These are phyloP conservation scores for Durotheca rogersii DNA, from an alignment of 495 filamentous ascomycete genomes.

Conservation along the genomic window DNA sequence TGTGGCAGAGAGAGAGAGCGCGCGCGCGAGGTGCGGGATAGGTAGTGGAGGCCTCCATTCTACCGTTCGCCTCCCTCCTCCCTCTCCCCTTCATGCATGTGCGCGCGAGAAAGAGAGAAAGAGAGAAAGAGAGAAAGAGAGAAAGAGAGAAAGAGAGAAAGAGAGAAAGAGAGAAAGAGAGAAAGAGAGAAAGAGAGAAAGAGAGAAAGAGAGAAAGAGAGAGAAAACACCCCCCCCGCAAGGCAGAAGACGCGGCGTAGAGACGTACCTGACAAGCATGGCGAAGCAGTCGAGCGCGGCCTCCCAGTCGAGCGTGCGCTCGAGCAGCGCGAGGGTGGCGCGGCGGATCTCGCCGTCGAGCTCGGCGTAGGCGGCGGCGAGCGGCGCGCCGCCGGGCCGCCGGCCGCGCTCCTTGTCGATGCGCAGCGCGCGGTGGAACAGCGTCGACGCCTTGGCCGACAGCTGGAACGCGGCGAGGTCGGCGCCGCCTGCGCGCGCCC, in stretches of 20 bases:
- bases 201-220: not conserved
- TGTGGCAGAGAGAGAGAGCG: no score
- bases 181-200: no score
- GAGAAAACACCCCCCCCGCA: not conserved
- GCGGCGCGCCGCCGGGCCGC: constrained; percentile 27
- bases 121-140: no score
- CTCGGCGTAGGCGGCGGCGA: constrained; percentile 21
- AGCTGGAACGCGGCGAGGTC: constrained; percentile 31
- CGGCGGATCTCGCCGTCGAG: constrained; percentile 31
- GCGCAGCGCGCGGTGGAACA: constrained; percentile 32
- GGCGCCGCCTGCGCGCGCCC: constrained; percentile 12
- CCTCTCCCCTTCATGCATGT: no score
- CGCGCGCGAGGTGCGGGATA: no score
- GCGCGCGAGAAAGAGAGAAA: no score
- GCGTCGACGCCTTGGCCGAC: constrained; percentile 29
- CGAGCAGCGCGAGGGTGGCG: constrained; percentile 25
- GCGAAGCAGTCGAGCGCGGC: constrained; percentile 33
- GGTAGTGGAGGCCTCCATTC: no score
- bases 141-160: no score
- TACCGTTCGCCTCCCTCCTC: no score
- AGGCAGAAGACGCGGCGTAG: not conserved
- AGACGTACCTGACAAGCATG: constrained; percentile 33
- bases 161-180: no score
- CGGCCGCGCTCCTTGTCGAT: constrained; percentile 34
- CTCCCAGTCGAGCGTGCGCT: constrained; percentile 33